A percentile compares a stretch with the other conserved stretches of the same genome.
Conservation (phyloP, 179 eudicot genomes). For the Spinacia oleracea region DNA sequence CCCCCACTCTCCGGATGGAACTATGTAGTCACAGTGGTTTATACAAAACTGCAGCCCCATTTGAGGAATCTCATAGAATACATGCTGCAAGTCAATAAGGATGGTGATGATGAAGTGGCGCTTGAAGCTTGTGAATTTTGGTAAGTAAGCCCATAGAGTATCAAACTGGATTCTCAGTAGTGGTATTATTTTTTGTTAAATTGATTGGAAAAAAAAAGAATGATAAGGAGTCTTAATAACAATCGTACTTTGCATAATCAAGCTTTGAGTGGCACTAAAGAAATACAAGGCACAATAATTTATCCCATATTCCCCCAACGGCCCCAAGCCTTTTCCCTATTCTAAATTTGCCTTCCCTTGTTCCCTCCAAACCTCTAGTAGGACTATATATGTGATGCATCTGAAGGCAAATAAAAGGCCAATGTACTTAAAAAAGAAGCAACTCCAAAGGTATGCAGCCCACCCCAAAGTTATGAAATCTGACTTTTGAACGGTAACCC, state of each 20-base stretch:
- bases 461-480: background rate
- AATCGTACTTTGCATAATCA: too few species aligned
- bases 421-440: too few species aligned
- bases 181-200: background rate
- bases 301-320: background rate
- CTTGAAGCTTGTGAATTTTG: conserved; percentile 99
- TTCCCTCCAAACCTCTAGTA: too few species aligned
- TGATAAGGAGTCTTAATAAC: background rate
- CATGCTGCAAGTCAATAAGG: conserved; percentile 92
- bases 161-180: background rate
- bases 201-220: background rate
- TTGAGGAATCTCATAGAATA: conserved; percentile 75
- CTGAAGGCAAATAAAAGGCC: too few species aligned
- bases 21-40: conserved; percentile 10
- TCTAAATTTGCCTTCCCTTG: too few species aligned
- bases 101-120: conserved; percentile 89
- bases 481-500: background rate
- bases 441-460: too few species aligned
- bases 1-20: background rate
- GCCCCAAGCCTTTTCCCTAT: background rate
- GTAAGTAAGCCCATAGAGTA: conserved; percentile 34
- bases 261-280: background rate
- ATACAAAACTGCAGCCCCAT: conserved; percentile 67
- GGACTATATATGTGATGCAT: too few species aligned
- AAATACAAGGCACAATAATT: background rate